A percentile compares a stretch with the other conserved stretches of the same genome.
Evolutionary conservation across 2,329 filamentous ascomycete genomes (phyloP).

Genomic region (Hypoxylon rubiginosum): DNA sequence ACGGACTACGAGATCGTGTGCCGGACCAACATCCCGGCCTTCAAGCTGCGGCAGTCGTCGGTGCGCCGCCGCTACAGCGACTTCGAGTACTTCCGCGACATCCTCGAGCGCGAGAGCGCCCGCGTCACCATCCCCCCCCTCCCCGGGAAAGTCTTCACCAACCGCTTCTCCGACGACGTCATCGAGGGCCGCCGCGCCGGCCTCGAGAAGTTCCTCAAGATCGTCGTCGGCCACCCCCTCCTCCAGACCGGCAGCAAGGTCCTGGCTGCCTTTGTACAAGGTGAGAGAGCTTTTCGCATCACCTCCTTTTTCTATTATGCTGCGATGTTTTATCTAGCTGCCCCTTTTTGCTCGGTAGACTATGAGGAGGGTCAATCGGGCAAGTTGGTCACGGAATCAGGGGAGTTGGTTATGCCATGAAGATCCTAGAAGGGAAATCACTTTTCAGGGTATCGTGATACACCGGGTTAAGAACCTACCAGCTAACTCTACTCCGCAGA

Average conservation of each 20-base stretch:
- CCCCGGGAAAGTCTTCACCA: slow-evolving; percentile 97
- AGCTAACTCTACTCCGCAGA: slow-evolving; percentile 60
- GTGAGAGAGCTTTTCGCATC: slow-evolving; percentile 64
- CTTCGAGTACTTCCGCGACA: slow-evolving; percentile 99
- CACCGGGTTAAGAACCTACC: slow-evolving; percentile 5
- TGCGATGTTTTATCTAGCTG: no score
- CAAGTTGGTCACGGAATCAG: background rate
- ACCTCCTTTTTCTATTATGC: slow-evolving; percentile 17
- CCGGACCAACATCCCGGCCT: slow-evolving; percentile 98
- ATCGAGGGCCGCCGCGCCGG: slow-evolving; percentile 95
- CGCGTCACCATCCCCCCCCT: slow-evolving; percentile 95
- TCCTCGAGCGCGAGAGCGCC: slow-evolving; percentile 93
- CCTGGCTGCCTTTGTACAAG: slow-evolving; percentile 95
- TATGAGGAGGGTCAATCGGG: background rate
- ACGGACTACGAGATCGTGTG: slow-evolving; percentile 99
- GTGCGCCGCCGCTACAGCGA: slow-evolving; percentile 96
- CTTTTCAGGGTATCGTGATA: background rate
- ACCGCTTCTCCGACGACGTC: slow-evolving; percentile 97
- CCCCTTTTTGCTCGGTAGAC: slow-evolving; percentile 12
- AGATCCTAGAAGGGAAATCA: no score
- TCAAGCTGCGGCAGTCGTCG: slow-evolving; percentile 90
- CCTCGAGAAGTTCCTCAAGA: slow-evolving; percentile 95
- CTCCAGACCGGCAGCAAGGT: slow-evolving; percentile 98
- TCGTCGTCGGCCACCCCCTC: slow-evolving; percentile 95
- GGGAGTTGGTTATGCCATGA: no score